Base-by-base conservation (phyloP, 2,329 filamentous ascomycete genomes). In the Neobulgaria alba region DNA sequence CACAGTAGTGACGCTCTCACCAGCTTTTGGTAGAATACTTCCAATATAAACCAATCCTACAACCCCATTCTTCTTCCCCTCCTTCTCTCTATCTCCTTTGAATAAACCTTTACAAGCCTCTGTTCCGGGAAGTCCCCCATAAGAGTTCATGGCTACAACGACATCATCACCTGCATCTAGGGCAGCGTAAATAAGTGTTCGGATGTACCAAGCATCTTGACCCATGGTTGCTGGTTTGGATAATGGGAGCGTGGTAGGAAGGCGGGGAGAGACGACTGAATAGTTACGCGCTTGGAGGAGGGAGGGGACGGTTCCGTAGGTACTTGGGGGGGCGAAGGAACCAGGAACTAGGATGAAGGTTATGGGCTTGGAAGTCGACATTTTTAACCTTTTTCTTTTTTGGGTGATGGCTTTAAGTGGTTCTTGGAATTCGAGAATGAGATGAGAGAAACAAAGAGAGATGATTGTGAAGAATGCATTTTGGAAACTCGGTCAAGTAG, bases 41-140 rank as follows among this genome's bases (percentile, higher is more conserved):
- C 45, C 44, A 10, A 48, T 12, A 39, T 50, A 50, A 7, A 42
- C 48, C 16, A 50, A 23, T 3, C 29, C 34, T 15, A 48, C 34
- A 18, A 68, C 48, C 0, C 66, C 65, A 1, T 64, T 65, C 38
- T 56, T 59, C 46, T 63, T 58, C 0, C 64, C 65, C n/a, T 53
- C 41, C n/a, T 49, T 47, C 41, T 55, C 48, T 17, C 65, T 51
- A 33, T 63, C 57, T 23, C 48, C 45, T 40, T 64, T 64, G 8
- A 57, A 50, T 4, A 63, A 49, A 0, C 62, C 64, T 10, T 57
- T 55, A 1, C 60, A 47, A 7, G 57, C 58, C 41, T 63, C 57
- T 4, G 58, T 56, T 1, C 51, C 57, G 0, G 62, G 49, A 0
- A 61, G 52, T 4, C 63, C 64, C 3, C 60, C 57, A 53, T 64